Evolutionary conservation across 139 green algal genomes (phyloP).

Genomic region (Coelastrella sp.): DNA sequence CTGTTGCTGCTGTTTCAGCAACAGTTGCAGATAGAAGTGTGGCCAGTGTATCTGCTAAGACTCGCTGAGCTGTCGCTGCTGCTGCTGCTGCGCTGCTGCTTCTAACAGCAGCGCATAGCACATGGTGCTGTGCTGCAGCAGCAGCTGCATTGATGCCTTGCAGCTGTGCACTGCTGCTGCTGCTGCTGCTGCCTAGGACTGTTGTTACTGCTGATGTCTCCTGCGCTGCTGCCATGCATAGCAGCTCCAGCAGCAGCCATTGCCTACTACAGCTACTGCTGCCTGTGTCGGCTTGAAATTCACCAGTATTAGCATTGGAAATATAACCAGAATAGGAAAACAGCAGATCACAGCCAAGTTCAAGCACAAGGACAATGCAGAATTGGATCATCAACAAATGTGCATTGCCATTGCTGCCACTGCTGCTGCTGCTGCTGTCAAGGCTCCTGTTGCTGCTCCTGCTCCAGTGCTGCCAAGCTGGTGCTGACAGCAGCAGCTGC

Average conservation of each 20-base stretch:
- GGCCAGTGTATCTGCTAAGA: background rate
- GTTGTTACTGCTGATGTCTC: background rate
- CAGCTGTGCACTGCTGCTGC: background rate
- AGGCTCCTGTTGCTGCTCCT: constrained; percentile 8
- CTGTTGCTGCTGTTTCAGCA: too few relatives aligned
- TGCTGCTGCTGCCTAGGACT: constrained; percentile 4
- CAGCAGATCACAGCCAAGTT: constrained; percentile 4
- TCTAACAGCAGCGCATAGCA: background rate
- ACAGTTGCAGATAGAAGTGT: background rate
- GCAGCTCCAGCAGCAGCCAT: constrained; percentile 30
- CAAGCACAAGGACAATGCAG: background rate
- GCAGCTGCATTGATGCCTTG: constrained; percentile 20
- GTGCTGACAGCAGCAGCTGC: constrained; percentile 29
- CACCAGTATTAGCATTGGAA: background rate
- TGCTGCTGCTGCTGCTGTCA: background rate
- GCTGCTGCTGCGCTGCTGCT: constrained; percentile 18
- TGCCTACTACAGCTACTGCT: background rate
- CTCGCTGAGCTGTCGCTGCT: background rate
- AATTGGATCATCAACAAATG: constrained; percentile 18
- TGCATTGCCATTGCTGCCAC: background rate
- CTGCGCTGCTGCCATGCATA: background rate
- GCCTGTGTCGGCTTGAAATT: background rate
- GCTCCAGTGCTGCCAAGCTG: constrained; percentile 33
- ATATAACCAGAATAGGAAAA: background rate
- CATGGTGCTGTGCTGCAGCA: background rate